Conservation (phyloP, 1,284 basidiomycete species). For the Bondarzewia mesenterica region DNA sequence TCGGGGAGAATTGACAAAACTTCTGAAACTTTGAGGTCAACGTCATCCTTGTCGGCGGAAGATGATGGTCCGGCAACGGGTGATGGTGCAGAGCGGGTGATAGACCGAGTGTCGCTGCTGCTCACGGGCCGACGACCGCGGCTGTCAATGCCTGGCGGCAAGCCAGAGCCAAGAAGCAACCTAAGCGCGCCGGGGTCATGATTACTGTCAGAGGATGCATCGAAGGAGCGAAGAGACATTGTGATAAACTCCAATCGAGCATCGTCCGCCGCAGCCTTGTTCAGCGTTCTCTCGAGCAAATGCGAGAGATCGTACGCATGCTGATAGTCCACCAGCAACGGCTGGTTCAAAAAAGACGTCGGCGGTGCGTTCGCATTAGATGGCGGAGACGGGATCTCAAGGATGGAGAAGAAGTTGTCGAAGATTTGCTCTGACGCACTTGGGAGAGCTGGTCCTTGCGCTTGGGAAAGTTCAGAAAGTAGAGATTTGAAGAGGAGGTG, state of each 20-base stretch:
- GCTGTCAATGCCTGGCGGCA: slow-evolving; percentile 37
- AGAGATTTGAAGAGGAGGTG: slow-evolving; percentile 47
- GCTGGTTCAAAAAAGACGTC: slow-evolving; percentile 56
- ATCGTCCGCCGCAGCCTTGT: slow-evolving; percentile 40
- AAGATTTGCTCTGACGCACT: slow-evolving; percentile 45
- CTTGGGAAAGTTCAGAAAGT: slow-evolving; percentile 37
- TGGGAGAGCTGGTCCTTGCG: slow-evolving; percentile 32
- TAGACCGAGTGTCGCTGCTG: slow-evolving; percentile 2
- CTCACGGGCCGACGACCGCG: slow-evolving; percentile 18
- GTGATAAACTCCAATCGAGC: slow-evolving; percentile 50
- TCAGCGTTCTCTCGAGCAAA: slow-evolving; percentile 38
- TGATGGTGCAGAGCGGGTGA: background rate
- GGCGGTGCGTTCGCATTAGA: slow-evolving; percentile 14
- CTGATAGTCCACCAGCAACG: slow-evolving; percentile 65
- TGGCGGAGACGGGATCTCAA: slow-evolving; percentile 31
- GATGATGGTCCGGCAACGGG: slow-evolving; percentile 10
- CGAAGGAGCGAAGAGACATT: slow-evolving; percentile 34
- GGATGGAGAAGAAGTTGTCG: slow-evolving; percentile 47
- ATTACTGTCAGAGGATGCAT: slow-evolving; percentile 18
- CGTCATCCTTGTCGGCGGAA: slow-evolving; percentile 18
- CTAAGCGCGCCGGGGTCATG: slow-evolving; percentile 46
- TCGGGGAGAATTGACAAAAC: slow-evolving; percentile 69
- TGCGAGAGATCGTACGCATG: slow-evolving; percentile 49
- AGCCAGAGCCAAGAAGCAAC: slow-evolving; percentile 50
- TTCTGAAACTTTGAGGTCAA: slow-evolving; percentile 52